phyloP scores from a whole-genome alignment of 441 rosid genomes.

The Corymbia calophylla region DNA sequence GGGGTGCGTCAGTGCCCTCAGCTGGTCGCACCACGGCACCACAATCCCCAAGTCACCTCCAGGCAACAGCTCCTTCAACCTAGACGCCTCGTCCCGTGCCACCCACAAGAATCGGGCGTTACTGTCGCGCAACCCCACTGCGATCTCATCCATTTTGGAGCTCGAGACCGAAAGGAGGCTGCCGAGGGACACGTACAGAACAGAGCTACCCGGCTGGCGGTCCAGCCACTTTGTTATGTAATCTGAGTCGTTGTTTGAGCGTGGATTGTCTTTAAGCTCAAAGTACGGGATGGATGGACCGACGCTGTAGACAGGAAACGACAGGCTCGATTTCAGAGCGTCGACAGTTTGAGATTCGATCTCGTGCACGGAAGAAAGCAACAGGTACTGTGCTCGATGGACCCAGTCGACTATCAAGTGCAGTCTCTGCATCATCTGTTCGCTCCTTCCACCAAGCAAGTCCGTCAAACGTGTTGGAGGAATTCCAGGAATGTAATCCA shows the following conservation, averaged over 20 bases:
- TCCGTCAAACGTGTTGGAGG: not conserved
- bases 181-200: not conserved
- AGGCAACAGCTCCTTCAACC: not conserved
- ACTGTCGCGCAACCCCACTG: not conserved
- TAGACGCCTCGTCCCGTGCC: not conserved
- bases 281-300: not conserved
- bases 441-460: not conserved
- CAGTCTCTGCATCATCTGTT: not conserved
- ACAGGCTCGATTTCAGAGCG: not conserved
- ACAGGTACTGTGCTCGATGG: not conserved
- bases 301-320: not conserved
- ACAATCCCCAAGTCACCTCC: not conserved
- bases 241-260: not conserved
- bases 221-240: not conserved
- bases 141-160: not conserved
- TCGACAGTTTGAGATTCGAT: not conserved
- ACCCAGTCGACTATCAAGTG: not conserved
- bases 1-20: not conserved
- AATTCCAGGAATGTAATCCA: not conserved
- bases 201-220: not conserved
- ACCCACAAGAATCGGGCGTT: not conserved
- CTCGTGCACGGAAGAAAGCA: not conserved
- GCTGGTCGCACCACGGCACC: not conserved
- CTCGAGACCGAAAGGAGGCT: slow-evolving; percentile 5
- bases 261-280: not conserved